phyloP scores from a whole-genome alignment of 192 early-diverging fungal genomes.

The Mortierella claussenii region DNA sequence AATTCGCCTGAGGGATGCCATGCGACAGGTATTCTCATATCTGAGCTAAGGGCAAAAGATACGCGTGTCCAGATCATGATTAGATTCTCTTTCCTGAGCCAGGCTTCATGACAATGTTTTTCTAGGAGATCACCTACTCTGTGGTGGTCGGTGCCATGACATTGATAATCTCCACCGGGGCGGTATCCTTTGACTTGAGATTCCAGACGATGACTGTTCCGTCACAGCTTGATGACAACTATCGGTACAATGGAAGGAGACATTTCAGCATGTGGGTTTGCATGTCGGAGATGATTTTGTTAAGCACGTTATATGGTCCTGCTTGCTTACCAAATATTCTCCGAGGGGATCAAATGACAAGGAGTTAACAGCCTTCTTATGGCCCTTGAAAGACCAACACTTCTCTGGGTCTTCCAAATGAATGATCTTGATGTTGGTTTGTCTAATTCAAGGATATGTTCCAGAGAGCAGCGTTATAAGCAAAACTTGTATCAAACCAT shows the following conservation, averaged over 20 bases:
- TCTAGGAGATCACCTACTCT: too few species aligned
- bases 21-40: constrained; percentile 18
- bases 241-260: background rate
- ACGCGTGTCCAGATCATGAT: background rate
- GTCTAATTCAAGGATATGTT: background rate
- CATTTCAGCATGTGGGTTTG: background rate
- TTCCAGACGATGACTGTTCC: constrained; percentile 41
- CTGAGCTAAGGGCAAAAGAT: constrained; percentile 8
- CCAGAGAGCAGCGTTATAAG: background rate
- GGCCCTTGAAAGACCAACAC: constrained; percentile 35
- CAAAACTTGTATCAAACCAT: background rate
- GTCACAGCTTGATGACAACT: constrained; percentile 51
- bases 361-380: constrained; percentile 44
- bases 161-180: constrained; percentile 25
- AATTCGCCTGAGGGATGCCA: constrained; percentile 45
- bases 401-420: constrained; percentile 35
- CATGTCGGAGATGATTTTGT: background rate
- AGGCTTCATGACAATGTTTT: too few species aligned
- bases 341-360: constrained; percentile 39
- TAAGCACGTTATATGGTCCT: background rate
- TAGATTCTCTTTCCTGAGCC: background rate
- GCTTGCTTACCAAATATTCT: constrained; percentile 22
- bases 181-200: constrained; percentile 18
- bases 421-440: constrained; percentile 33
- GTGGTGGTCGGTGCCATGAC: constrained; percentile 7